Evolutionary conservation across 2,329 filamentous ascomycete species (phyloP).

Genomic region (Trichoderma koningii): DNA sequence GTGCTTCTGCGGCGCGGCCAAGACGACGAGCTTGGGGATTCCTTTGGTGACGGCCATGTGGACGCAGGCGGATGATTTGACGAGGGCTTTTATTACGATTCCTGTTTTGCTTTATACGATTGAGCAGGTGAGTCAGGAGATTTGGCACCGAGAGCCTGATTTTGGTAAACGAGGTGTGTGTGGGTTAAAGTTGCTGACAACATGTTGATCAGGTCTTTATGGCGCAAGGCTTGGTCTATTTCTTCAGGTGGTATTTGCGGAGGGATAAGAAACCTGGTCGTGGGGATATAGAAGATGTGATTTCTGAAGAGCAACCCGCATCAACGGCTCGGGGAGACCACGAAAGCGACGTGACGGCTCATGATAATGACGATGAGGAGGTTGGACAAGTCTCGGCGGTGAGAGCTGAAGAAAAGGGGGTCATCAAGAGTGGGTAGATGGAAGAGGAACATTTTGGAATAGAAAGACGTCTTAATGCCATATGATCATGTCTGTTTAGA

Average conservation of each 20-base stretch:
- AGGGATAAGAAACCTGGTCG: slow-evolving; percentile 32
- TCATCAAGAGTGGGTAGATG: neutral
- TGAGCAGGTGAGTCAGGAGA: slow-evolving; percentile 48
- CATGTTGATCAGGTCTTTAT: slow-evolving; percentile 41
- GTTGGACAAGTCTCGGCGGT: neutral
- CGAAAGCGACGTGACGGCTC: slow-evolving; percentile 15
- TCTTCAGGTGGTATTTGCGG: slow-evolving; percentile 50
- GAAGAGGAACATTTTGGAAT: neutral
- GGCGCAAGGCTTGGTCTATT: slow-evolving; percentile 49
- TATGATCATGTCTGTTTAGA: no score
- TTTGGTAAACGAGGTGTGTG: no score
- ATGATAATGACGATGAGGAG: slow-evolving; percentile 1
- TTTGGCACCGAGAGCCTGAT: no score
- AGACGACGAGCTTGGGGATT: slow-evolving; percentile 70
- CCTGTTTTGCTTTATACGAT: slow-evolving; percentile 64
- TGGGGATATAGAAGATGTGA: slow-evolving; percentile 24
- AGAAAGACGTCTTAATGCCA: no score
- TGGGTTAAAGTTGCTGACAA: slow-evolving; percentile 1
- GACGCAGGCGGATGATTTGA: slow-evolving; percentile 54
- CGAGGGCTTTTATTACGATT: slow-evolving; percentile 62
- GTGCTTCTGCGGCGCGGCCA: slow-evolving; percentile 73
- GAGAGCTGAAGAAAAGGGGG: slow-evolving; percentile 3
- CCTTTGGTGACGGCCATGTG: slow-evolving; percentile 71
- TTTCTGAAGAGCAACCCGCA: neutral
- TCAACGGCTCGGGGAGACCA: neutral